A percentile compares a stretch with the other conserved stretches of the same genome.
Conservation (phyloP, 352 stramenopile species). For the Phytophthora cactorum region DNA sequence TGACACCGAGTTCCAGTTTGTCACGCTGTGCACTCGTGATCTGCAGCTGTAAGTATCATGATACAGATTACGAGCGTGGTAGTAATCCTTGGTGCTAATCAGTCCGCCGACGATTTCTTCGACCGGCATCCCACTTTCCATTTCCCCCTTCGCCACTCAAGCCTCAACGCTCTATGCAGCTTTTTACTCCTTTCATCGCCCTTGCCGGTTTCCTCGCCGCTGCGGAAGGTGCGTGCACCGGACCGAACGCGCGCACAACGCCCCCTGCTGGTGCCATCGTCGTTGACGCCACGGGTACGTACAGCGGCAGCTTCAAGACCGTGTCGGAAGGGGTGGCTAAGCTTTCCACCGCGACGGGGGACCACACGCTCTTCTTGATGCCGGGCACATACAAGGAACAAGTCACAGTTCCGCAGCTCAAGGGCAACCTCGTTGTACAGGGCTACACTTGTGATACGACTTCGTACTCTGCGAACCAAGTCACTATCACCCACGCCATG, state of each 20-base stretch:
- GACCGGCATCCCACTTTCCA: constrained; percentile 14
- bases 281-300: constrained; percentile 22
- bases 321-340: constrained; percentile 22
- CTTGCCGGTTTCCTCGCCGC: constrained; percentile 9
- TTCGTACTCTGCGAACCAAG: constrained; percentile 24
- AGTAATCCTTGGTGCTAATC: too few species aligned
- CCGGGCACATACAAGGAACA: constrained; percentile 22
- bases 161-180: constrained; percentile 11
- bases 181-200: constrained; percentile 7
- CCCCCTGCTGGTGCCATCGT: constrained; percentile 28
- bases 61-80: too few species aligned
- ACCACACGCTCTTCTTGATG: constrained; percentile 27
- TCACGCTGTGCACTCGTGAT: too few species aligned
- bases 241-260: constrained; percentile 13
- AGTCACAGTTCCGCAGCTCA: constrained; percentile 12
- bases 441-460: constrained; percentile 28
- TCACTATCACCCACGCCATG: constrained; percentile 29
- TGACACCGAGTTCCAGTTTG: too few species aligned
- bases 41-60: too few species aligned
- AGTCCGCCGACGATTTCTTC: background rate
- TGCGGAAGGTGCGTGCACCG: constrained; percentile 13
- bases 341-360: constrained; percentile 11
- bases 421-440: constrained; percentile 21
- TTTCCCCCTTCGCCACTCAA: background rate
- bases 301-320: constrained; percentile 17